Percentiles rank a stretch among this genome's conserved stretches.
phyloP scores from a whole-genome alignment of 768 basidiomycete species.

The Holtermanniella nyarrowii region DNA sequence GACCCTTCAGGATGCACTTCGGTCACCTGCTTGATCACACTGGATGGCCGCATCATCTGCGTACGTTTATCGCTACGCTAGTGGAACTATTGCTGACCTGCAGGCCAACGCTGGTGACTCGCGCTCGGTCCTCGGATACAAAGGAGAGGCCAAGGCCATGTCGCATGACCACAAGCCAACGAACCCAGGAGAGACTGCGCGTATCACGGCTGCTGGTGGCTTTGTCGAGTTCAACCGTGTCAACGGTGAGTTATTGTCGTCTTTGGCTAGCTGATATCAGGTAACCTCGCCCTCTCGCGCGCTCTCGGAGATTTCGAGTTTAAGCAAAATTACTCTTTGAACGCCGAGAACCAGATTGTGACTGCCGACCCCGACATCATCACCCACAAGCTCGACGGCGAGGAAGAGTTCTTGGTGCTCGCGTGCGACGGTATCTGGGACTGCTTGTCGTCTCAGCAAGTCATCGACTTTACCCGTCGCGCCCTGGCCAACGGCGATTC shows the following conservation, averaged over 20 bases:
- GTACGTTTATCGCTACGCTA: conserved; percentile 15
- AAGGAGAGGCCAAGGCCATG: conserved; percentile 75
- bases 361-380: conserved; percentile 89
- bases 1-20: conserved; percentile 97
- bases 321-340: conserved; percentile 77
- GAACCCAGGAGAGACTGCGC: conserved; percentile 75
- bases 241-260: conserved; percentile 67
- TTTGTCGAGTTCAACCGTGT: conserved; percentile 95
- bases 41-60: conserved; percentile 56
- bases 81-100: conserved; percentile 1
- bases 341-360: conserved; percentile 84
- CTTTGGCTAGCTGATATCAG: conserved; percentile 42
- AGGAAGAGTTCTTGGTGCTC: conserved; percentile 93
- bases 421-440: conserved; percentile 99
- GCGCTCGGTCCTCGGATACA: conserved; percentile 70
- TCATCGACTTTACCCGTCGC: conserved; percentile 75
- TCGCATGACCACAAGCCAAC: conserved; percentile 95
- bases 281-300: conserved; percentile 87
- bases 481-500: conserved; percentile 68
- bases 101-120: conserved; percentile 99
- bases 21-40: conserved; percentile 71
- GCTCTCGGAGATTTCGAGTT: conserved; percentile 98
- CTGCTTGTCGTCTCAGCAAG: conserved; percentile 85
- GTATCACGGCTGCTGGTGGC: conserved; percentile 83
- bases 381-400: conserved; percentile 64